These are phyloP conservation scores for Cenchrus americanus DNA, from an alignment of 176 grass and related monocot species.

Conservation along the genomic window DNA sequence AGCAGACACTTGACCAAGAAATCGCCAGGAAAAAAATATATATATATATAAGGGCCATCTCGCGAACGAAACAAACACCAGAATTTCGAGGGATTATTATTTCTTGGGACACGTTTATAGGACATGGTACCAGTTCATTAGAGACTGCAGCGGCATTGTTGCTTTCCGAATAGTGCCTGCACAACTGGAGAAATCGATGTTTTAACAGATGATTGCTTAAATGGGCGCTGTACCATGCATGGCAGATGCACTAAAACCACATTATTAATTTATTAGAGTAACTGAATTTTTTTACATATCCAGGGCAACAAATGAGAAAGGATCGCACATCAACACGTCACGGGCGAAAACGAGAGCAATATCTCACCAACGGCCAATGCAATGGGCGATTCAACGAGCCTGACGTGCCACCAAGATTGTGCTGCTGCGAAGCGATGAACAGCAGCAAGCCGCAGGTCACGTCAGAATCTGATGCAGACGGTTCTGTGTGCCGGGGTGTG, in stretches of 20 bases:
- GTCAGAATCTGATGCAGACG: constrained; percentile 40
- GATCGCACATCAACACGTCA: not conserved
- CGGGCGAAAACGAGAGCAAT: constrained; percentile 42
- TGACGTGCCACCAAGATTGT: constrained; percentile 51
- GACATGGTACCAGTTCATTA: not conserved
- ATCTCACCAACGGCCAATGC: constrained; percentile 34
- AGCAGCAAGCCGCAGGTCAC: constrained; percentile 50
- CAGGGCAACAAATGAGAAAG: not conserved
- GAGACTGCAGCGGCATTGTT: not conserved
- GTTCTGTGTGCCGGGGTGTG: constrained; percentile 44
- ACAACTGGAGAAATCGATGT: not conserved
- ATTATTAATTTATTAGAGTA: not conserved
- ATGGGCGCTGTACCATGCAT: not conserved
- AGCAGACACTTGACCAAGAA: not conserved
- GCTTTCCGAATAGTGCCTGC: constrained; percentile 1
- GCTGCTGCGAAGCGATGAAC: constrained; percentile 11
- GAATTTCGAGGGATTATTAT: not conserved
- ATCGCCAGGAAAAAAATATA: not conserved
- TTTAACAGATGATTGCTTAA: constrained; percentile 10
- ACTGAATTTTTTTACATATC: constrained; percentile 11
- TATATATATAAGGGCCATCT: not conserved
- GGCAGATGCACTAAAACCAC: not conserved
- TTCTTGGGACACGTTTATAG: not conserved
- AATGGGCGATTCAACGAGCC: constrained; percentile 26
- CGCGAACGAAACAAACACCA: not conserved